A percentile compares a stretch with the other conserved stretches of the same genome.
phyloP scores from a whole-genome alignment of 805 yeast species.

The Pichia manshurica region DNA sequence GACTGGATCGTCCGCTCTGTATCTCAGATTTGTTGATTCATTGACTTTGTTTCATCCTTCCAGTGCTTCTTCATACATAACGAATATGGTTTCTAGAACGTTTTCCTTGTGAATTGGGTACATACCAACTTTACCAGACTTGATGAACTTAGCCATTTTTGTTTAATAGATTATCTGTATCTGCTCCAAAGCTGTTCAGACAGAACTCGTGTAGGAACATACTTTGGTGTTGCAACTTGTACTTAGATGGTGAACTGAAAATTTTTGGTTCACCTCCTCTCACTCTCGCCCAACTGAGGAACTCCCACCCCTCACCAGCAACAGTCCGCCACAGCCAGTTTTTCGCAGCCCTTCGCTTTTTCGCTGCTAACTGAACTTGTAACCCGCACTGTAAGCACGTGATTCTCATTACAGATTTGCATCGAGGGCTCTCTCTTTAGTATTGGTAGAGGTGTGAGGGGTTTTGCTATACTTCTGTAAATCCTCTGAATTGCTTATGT shows the following conservation, averaged over 20 bases:
- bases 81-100: no score
- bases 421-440: no score
- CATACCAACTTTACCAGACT: slow-evolving; percentile 99
- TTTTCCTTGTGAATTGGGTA: slow-evolving; percentile 25
- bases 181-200: background rate
- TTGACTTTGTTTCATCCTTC: no score
- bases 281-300: background rate
- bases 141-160: slow-evolving; percentile 96
- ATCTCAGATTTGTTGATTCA: no score
- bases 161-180: slow-evolving; percentile 14
- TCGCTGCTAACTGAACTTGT: no score
- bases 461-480: background rate
- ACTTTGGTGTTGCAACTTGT: no score
- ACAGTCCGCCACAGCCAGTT: no score
- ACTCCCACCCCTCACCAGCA: no score
- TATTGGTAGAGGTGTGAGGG: background rate
- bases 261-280: slow-evolving; percentile 6
- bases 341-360: no score
- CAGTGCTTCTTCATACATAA: background rate
- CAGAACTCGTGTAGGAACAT: background rate
- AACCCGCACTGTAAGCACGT: background rate
- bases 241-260: slow-evolving; percentile 1
- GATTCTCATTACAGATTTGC: background rate
- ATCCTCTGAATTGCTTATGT: no score
- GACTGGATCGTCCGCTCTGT: no score